Evolutionary conservation across 768 basidiomycete genomes (phyloP).

Genomic region (Russula sp.): DNA sequence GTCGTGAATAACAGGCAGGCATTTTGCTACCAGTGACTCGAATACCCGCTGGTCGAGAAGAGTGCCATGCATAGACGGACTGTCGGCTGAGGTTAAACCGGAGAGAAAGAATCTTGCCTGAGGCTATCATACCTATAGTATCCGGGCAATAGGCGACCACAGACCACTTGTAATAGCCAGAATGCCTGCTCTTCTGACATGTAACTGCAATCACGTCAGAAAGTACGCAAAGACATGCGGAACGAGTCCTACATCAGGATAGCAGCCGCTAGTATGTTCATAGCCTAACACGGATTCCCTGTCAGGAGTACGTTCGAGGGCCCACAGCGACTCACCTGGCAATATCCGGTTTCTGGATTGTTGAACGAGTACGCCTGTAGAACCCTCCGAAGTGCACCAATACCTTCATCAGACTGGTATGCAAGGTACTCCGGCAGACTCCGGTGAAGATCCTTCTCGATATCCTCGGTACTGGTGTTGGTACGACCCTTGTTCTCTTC

Average conservation of each 20-base stretch:
- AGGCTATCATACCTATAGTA: constrained; percentile 78
- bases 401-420: constrained; percentile 88
- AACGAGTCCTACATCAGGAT: constrained; percentile 68
- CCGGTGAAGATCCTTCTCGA: constrained; percentile 96
- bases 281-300: constrained; percentile 53
- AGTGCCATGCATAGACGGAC: constrained; percentile 96
- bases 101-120: constrained; percentile 16
- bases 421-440: constrained; percentile 96
- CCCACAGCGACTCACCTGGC: constrained; percentile 58
- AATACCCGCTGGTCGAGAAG: constrained; percentile 98
- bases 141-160: constrained; percentile 92
- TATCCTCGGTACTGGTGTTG: constrained; percentile 92
- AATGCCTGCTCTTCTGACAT: constrained; percentile 99
- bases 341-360: constrained; percentile 93
- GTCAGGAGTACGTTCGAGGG: constrained; percentile 8
- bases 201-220: constrained; percentile 57
- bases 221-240: background rate
- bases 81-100: constrained; percentile 40
- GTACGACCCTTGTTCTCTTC: constrained; percentile 73
- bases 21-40: constrained; percentile 85
- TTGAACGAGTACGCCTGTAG: constrained; percentile 93
- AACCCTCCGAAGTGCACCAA: constrained; percentile 79
- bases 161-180: constrained; percentile 93
- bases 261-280: constrained; percentile 98
- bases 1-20: constrained; percentile 90